Conservation (phyloP, 2,329 filamentous ascomycete genomes). For the Domatiomyces catenatus region DNA sequence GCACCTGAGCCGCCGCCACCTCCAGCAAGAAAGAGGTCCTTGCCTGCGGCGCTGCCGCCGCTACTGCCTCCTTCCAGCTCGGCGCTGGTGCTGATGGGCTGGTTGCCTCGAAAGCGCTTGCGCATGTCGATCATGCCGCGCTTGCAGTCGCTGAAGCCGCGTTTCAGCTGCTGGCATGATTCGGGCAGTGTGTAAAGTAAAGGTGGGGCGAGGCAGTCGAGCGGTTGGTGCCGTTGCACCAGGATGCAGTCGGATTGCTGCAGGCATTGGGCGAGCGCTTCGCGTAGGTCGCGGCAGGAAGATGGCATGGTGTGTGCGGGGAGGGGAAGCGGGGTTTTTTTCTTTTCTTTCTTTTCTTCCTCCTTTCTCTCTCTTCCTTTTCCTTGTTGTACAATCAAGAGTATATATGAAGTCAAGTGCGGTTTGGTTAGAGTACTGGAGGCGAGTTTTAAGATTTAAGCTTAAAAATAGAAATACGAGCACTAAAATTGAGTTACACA, state of each 20-base stretch:
- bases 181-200: constrained; percentile 67
- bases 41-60: constrained; percentile 26
- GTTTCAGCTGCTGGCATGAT: constrained; percentile 83
- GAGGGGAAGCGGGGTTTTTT: too few relatives aligned
- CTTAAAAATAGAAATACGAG: too few relatives aligned
- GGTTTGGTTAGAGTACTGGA: too few relatives aligned
- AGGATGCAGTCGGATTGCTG: constrained; percentile 95
- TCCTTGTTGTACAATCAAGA: too few relatives aligned
- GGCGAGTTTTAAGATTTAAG: too few relatives aligned
- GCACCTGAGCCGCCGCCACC: constrained; percentile 4
- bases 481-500: too few relatives aligned
- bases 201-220: constrained; percentile 75
- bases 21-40: constrained; percentile 4
- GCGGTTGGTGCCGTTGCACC: constrained; percentile 69
- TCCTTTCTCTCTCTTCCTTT: too few relatives aligned
- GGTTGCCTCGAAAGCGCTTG: constrained; percentile 90
- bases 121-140: constrained; percentile 97
- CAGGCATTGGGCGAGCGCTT: constrained; percentile 78
- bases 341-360: too few relatives aligned
- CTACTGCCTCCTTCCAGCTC: constrained; percentile 38
- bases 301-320: neutral
- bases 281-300: constrained; percentile 44
- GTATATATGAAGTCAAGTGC: too few relatives aligned
- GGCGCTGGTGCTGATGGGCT: constrained; percentile 58
- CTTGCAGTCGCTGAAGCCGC: constrained; percentile 88